Conservation (phyloP, 1,284 basidiomycete species). For the Boletus semigastroideus region DNA sequence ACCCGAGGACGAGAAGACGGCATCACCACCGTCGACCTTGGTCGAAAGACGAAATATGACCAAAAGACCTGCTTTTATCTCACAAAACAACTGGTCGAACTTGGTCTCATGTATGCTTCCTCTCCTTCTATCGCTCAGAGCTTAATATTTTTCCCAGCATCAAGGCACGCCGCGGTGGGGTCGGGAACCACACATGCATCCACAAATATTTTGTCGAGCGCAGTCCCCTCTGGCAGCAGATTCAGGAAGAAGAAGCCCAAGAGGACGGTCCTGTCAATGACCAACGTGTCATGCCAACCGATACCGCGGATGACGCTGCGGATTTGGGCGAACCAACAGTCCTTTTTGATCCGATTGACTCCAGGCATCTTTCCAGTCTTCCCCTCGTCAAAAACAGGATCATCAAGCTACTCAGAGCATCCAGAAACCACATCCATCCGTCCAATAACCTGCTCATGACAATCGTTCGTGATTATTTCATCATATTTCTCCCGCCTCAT, state of each 20-base stretch:
- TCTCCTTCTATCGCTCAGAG: not conserved
- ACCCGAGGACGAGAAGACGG: slow-evolving; percentile 77
- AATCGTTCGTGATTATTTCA: slow-evolving; percentile 48
- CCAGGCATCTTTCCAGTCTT: slow-evolving; percentile 71
- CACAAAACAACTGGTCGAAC: slow-evolving; percentile 68
- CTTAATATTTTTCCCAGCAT: slow-evolving; percentile 42
- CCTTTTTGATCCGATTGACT: slow-evolving; percentile 70
- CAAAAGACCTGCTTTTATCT: slow-evolving; percentile 89
- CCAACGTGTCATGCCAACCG: slow-evolving; percentile 29
- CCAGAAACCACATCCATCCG: slow-evolving; percentile 63
- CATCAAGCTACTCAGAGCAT: slow-evolving; percentile 64
- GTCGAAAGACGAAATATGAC: slow-evolving; percentile 79
- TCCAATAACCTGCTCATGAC: slow-evolving; percentile 68
- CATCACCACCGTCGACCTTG: slow-evolving; percentile 75
- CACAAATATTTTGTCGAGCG: slow-evolving; percentile 78
- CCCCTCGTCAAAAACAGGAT: slow-evolving; percentile 66
- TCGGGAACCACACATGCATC: slow-evolving; percentile 72
- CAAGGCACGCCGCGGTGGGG: slow-evolving; percentile 74
- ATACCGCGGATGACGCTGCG: slow-evolving; percentile 31
- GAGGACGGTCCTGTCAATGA: slow-evolving; percentile 33
- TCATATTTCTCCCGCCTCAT: slow-evolving; percentile 5
- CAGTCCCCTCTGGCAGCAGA: slow-evolving; percentile 67
- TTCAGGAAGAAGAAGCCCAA: slow-evolving; percentile 62
- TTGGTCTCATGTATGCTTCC: slow-evolving; percentile 69
- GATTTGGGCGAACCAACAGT: slow-evolving; percentile 32